A percentile compares a stretch with the other conserved stretches of the same genome.
Evolutionary conservation across 352 stramenopile genomes (phyloP).

Genomic region (Phytophthora crassamura): DNA sequence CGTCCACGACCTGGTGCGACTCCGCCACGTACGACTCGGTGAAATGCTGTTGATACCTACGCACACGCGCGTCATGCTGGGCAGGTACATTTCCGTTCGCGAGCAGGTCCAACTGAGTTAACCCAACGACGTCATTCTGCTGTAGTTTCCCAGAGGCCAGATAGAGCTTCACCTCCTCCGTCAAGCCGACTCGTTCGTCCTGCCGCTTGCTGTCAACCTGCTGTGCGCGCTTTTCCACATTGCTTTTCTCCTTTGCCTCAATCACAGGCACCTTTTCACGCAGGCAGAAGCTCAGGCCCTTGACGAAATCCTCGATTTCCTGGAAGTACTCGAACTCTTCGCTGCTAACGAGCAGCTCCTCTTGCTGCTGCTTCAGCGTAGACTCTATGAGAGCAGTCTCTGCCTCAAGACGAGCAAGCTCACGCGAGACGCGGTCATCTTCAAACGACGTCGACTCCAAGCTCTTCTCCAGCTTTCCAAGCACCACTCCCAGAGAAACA

Average conservation of each 20-base stretch:
- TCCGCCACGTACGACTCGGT: conserved; percentile 38
- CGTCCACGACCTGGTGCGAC: conserved; percentile 2
- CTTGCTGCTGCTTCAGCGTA: conserved; percentile 45
- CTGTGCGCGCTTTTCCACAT: conserved; percentile 30
- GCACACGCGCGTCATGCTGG: conserved; percentile 9
- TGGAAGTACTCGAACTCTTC: conserved; percentile 86
- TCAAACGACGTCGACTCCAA: conserved; percentile 55
- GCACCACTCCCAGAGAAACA: conserved; percentile 56
- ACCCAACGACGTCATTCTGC: conserved; percentile 21
- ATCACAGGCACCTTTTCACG: conserved; percentile 70
- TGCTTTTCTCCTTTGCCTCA: conserved; percentile 47
- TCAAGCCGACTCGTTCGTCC: conserved; percentile 24
- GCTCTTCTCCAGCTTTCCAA: conserved; percentile 58
- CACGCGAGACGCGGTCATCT: conserved; percentile 52
- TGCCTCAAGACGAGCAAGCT: conserved; percentile 60
- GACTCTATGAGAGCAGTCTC: conserved; percentile 55
- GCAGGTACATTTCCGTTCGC: conserved; percentile 8
- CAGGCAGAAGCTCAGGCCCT: conserved; percentile 75
- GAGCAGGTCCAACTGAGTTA: conserved; percentile 19
- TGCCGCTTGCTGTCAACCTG: conserved; percentile 17
- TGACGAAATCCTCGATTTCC: conserved; percentile 77
- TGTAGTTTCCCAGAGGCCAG: conserved; percentile 28
- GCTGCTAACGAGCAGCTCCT: conserved; percentile 60
- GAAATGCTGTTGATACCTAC: conserved; percentile 38
- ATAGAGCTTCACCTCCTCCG: conserved; percentile 20